These are phyloP conservation scores for Phytophthora cactorum DNA, from an alignment of 352 stramenopile genomes.

Conservation along the genomic window DNA sequence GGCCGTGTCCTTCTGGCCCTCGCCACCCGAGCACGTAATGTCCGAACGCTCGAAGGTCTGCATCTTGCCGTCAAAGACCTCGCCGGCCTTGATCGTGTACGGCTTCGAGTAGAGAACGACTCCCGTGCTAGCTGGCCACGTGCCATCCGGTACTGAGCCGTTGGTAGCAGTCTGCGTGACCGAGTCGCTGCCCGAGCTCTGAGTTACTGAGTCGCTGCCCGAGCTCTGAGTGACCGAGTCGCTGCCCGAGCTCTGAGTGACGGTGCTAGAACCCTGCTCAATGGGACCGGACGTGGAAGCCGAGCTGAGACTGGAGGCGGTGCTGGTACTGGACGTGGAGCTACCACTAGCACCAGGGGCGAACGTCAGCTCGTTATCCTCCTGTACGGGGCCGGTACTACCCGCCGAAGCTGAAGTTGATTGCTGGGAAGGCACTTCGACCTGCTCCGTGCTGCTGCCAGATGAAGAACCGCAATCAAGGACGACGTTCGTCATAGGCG, in stretches of 20 bases:
- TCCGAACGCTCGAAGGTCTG: conserved; percentile 68
- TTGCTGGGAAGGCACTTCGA: conserved; percentile 1
- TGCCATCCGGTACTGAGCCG: conserved; percentile 11
- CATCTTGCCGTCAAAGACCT: conserved; percentile 39
- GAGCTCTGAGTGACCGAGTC: too few species aligned
- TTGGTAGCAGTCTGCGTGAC: not conserved
- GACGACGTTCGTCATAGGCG: not conserved
- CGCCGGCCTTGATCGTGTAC: conserved; percentile 40
- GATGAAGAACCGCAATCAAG: conserved; percentile 11
- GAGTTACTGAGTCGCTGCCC: too few species aligned
- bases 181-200: conserved; percentile 10
- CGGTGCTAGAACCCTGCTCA: too few species aligned
- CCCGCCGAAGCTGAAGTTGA: conserved; percentile 12
- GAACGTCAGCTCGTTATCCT: not conserved
- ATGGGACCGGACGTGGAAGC: too few species aligned
- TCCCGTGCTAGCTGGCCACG: conserved; percentile 16
- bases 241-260: too few species aligned
- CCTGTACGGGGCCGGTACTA: not conserved
- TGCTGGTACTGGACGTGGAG: too few species aligned
- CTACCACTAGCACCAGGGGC: too few species aligned
- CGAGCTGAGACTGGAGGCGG: too few species aligned
- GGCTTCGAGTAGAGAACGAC: conserved; percentile 23
- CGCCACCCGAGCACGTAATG: conserved; percentile 35
- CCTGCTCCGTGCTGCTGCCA: conserved; percentile 1
- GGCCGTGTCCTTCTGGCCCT: conserved; percentile 35